A percentile compares a stretch with the other conserved stretches of the same genome.
Conservation (phyloP, 1,139 yeast species). For the Yamadazyma oceani region DNA sequence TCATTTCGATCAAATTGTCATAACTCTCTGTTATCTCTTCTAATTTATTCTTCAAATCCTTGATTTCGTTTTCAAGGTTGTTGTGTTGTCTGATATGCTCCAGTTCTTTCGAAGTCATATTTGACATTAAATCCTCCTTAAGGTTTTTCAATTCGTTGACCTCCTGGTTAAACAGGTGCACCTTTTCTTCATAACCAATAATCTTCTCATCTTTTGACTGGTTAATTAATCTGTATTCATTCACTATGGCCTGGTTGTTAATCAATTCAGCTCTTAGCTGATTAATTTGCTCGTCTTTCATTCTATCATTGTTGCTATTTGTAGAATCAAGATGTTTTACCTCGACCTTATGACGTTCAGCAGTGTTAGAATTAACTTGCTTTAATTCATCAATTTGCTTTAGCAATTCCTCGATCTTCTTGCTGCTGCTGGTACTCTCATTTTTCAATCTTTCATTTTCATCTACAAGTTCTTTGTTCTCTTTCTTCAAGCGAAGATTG, state of each 20-base stretch:
- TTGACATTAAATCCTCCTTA: conserved; percentile 65
- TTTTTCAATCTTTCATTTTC: conserved; percentile 11
- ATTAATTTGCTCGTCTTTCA: conserved; percentile 10
- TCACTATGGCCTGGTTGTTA: conserved; percentile 9
- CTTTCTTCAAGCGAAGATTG: conserved; percentile 37
- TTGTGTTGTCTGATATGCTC: conserved; percentile 59
- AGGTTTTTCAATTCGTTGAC: conserved; percentile 34
- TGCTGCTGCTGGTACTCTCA: conserved; percentile 6
- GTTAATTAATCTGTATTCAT: conserved; percentile 27
- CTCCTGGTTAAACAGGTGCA: conserved; percentile 18
- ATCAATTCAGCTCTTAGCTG: conserved; percentile 23
- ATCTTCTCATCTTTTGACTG: conserved; percentile 35
- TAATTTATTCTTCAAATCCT: conserved; percentile 30
- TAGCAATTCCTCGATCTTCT: conserved; percentile 7
- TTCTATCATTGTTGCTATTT: not conserved
- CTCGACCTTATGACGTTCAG: conserved; percentile 8
- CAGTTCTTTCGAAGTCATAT: conserved; percentile 61
- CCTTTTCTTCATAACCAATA: conserved; percentile 28
- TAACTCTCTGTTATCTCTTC: conserved; percentile 50
- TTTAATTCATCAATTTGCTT: conserved; percentile 16
- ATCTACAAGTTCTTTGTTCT: conserved; percentile 23
- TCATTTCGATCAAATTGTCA: conserved; percentile 47
- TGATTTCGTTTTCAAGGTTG: conserved; percentile 49
- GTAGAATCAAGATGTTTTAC: conserved; percentile 2
- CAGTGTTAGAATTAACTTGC: conserved; percentile 22